These are phyloP conservation scores for Acanthamoeba quina DNA, from an alignment of 208 protist species.

Conservation along the genomic window DNA sequence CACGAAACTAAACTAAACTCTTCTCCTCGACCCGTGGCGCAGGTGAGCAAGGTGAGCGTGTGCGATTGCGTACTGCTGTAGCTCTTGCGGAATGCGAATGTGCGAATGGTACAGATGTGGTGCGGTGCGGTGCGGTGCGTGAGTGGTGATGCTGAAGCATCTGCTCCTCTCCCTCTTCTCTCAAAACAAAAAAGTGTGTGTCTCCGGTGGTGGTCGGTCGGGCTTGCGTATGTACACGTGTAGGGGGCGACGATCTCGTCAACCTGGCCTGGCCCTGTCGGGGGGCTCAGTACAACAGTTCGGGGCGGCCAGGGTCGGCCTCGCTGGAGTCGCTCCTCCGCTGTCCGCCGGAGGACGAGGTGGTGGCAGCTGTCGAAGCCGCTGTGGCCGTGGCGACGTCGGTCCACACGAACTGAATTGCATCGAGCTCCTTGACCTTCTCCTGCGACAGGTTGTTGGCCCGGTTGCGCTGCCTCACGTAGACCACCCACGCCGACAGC, in stretches of 20 bases:
- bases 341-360: neutral
- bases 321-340: neutral
- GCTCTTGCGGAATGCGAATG: neutral
- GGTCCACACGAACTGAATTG: slow-evolving; percentile 42
- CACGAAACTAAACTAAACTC: too few species aligned
- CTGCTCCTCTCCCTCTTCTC: neutral
- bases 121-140: neutral
- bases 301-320: neutral
- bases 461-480: slow-evolving; percentile 19
- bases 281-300: neutral
- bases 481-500: slow-evolving; percentile 40
- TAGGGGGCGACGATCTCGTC: neutral
- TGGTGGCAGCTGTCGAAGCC: neutral
- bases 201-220: neutral
- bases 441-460: slow-evolving; percentile 32
- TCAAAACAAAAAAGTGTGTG: neutral
- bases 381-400: neutral
- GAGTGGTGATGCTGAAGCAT: neutral
- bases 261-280: too few species aligned
- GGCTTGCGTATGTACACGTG: neutral
- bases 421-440: slow-evolving; percentile 56
- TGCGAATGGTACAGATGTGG: neutral
- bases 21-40: too few species aligned
- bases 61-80: neutral
- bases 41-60: too few species aligned